phyloP scores from a whole-genome alignment of 108 stramenopile genomes.

The Pelagomonas calceolata region DNA sequence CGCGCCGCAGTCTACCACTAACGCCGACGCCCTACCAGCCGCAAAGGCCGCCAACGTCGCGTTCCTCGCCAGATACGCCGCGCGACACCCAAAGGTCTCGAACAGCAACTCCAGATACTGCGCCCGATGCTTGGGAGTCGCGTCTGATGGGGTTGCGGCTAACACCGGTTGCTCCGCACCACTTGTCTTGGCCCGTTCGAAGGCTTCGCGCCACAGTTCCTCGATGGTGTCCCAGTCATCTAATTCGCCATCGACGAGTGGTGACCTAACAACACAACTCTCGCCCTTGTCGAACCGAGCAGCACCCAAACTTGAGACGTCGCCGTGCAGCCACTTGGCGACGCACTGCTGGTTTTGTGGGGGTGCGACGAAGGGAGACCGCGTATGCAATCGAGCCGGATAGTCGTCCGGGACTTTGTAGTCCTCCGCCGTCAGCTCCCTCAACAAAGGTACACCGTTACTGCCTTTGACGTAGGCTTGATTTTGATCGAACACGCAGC shows the following conservation, averaged over 20 bases:
- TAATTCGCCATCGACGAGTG: conserved; percentile 66
- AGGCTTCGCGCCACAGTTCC: conserved; percentile 96
- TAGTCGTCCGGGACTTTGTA: no score
- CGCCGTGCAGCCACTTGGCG: background rate
- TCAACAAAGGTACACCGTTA: no score
- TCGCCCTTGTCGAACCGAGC: background rate
- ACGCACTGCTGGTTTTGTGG: background rate
- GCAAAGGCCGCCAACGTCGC: conserved; percentile 90
- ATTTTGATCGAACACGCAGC: no score
- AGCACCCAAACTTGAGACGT: background rate
- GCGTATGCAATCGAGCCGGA: background rate
- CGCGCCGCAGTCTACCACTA: no score
- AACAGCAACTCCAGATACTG: conserved; percentile 99
- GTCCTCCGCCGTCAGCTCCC: no score
- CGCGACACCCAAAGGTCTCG: conserved; percentile 99
- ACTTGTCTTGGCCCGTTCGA: conserved; percentile 85
- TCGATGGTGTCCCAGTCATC: conserved; percentile 98
- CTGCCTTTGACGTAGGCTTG: no score
- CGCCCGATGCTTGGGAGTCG: conserved; percentile 98
- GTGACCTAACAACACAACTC: background rate
- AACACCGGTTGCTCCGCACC: conserved; percentile 97
- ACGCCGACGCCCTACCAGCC: conserved; percentile 46
- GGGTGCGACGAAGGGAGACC: background rate
- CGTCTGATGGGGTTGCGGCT: conserved; percentile 94
- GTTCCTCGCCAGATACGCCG: conserved; percentile 99